Evolutionary conservation across 805 yeast species (phyloP), one percentile per base, ranked within the genome.

Genomic region (Jamesozyma jinghongensis): DNA sequence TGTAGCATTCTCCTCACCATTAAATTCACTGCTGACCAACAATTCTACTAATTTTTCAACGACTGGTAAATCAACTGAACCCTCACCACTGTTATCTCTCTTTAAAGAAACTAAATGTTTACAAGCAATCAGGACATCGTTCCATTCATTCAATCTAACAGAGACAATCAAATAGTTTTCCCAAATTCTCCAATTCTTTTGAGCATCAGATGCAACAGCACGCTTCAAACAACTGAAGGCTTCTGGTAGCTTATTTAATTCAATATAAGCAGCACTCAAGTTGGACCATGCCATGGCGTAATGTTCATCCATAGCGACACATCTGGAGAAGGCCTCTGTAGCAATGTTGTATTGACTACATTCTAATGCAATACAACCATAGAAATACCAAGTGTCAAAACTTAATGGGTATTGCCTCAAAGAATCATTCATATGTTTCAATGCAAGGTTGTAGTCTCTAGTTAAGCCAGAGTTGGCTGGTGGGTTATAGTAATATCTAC

Each of bases 211-310:
- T 32, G 81, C 67, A 16, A 85, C 71, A 0, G 97, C 96, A 47
- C 78, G 78, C 53, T 81, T 78, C 50, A 90, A 67, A 1, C 98
- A 96, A 47, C 75, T 78, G 54, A 85, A 81, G 0, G 97, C 95
- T 49, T 86, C 94, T 47, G 74, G 72, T 17, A 74, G 61, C 59
- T 84, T 83, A 40, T 73, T 79, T 39, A 73, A 55, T 46, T 73
- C 74, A 31, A 87, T 63, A 40, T 85, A 70, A 0, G 96, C 79
- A 10, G 92, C 79, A 4, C 95, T 86, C 51, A 92, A 69, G 56
- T 92, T 92, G 10, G 94, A 79, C 98, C 98, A 92, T 2, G 95
- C 77, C 55, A 77, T 77, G 1, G 88, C 69, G 53, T 79, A 86
- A 0, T 79, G 71, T 19, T 84, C 94, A 57, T 87, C 95, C 30